Percentiles rank a stretch among this genome's conserved stretches.
Evolutionary conservation across 2,329 filamentous ascomycete genomes (phyloP).

Genomic region (Mycocentrospora acerina): DNA sequence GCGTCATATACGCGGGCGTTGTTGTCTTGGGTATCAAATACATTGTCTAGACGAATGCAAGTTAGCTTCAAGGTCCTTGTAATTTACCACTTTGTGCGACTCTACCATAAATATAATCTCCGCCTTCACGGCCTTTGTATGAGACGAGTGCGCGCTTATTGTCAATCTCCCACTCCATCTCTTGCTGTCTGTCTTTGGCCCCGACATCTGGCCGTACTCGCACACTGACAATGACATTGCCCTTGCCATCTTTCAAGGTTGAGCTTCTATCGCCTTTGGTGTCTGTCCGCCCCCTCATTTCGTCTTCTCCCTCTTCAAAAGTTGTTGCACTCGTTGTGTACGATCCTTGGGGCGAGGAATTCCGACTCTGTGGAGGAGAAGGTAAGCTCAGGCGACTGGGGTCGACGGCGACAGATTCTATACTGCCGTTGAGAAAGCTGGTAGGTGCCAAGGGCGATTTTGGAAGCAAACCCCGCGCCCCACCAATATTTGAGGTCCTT

Average conservation of each 20-base stretch:
- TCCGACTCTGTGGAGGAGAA: slow-evolving; percentile 84
- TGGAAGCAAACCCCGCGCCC: slow-evolving; percentile 31
- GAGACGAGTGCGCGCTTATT: slow-evolving; percentile 78
- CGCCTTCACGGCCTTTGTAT: slow-evolving; percentile 82
- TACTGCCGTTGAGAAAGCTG: slow-evolving; percentile 76
- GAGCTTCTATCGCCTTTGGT: slow-evolving; percentile 30
- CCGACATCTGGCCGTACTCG: slow-evolving; percentile 82
- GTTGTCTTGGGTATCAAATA: slow-evolving; percentile 90
- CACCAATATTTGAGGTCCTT: slow-evolving; percentile 46
- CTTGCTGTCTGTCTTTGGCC: slow-evolving; percentile 62
- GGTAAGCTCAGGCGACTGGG: slow-evolving; percentile 69
- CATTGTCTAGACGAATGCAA: slow-evolving; percentile 70
- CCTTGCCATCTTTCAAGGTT: slow-evolving; percentile 70
- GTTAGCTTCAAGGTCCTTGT: slow-evolving; percentile 11
- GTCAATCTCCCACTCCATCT: slow-evolving; percentile 91
- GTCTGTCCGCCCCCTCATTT: slow-evolving; percentile 51
- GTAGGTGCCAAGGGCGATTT: slow-evolving; percentile 56
- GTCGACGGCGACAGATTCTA: slow-evolving; percentile 72
- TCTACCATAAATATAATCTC: slow-evolving; percentile 84
- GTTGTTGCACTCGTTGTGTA: slow-evolving; percentile 87
- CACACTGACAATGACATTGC: slow-evolving; percentile 94
- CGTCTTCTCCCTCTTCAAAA: slow-evolving; percentile 76
- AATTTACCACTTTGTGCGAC: slow-evolving; percentile 33
- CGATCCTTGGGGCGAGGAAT: slow-evolving; percentile 88
- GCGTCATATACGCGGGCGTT: slow-evolving; percentile 95